Conservation (phyloP, 176 grass and related monocot genomes). For the Tillandsia leiboldiana region DNA sequence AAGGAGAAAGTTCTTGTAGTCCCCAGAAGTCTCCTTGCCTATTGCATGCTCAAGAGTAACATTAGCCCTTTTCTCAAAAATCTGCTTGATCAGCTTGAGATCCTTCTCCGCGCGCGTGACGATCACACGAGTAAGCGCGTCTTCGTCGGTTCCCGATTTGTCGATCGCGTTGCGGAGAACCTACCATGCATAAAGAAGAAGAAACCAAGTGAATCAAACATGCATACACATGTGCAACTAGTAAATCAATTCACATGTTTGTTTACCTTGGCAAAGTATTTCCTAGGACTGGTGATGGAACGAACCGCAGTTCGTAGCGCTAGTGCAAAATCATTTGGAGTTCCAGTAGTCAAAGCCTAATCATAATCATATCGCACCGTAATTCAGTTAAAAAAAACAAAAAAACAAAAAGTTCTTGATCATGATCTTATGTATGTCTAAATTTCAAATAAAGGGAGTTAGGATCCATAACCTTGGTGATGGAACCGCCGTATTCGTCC, state of each 20-base stretch:
- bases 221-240: neutral
- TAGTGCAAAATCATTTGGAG: slow-evolving; percentile 30
- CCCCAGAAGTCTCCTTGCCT: slow-evolving; percentile 40
- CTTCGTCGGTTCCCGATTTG: slow-evolving; percentile 45
- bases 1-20: slow-evolving; percentile 68
- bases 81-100: slow-evolving; percentile 46
- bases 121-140: slow-evolving; percentile 44
- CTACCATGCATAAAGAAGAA: slow-evolving; percentile 12
- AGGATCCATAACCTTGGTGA: slow-evolving; percentile 44
- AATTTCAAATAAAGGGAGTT: neutral
- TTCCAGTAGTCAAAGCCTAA: slow-evolving; percentile 35
- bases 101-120: slow-evolving; percentile 76
- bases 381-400: neutral
- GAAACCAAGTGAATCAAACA: neutral
- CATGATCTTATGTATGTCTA: neutral
- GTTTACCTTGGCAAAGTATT: slow-evolving; percentile 62
- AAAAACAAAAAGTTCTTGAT: neutral
- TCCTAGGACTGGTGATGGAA: slow-evolving; percentile 34
- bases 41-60: slow-evolving; percentile 46
- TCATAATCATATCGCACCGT: neutral
- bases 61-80: slow-evolving; percentile 42
- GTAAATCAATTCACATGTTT: neutral
- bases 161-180: slow-evolving; percentile 30
- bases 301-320: slow-evolving; percentile 34
- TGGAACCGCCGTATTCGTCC: slow-evolving; percentile 31